phyloP scores from a whole-genome alignment of 2,329 filamentous ascomycete genomes.

The Aspergillus pseudoterreus region DNA sequence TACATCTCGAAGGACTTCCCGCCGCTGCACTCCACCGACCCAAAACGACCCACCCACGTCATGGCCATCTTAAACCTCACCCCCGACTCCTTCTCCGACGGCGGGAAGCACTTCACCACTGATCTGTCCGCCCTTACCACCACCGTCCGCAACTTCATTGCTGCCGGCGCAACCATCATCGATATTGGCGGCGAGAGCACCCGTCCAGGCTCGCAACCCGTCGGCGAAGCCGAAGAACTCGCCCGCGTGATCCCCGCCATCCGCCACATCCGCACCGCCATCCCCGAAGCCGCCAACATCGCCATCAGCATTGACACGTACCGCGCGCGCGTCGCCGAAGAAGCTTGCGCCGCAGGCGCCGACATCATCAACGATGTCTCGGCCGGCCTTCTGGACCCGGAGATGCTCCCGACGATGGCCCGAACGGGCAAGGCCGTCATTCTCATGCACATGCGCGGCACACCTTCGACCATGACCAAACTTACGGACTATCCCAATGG shows the following conservation, averaged over 20 bases:
- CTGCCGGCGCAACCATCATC: conserved; percentile 73
- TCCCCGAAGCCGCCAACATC: conserved; percentile 60
- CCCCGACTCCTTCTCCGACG: conserved; percentile 95
- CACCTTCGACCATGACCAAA: conserved; percentile 73
- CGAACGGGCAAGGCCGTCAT: conserved; percentile 72
- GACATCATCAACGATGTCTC: conserved; percentile 96
- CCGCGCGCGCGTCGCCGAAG: conserved; percentile 74
- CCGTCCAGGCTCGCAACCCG: conserved; percentile 67
- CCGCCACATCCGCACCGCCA: conserved; percentile 60
- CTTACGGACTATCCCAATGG: conserved; percentile 67
- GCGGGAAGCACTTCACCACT: conserved; percentile 59
- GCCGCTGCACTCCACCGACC: conserved; percentile 57
- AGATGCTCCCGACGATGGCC: conserved; percentile 80
- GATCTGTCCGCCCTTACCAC: conserved; percentile 50
- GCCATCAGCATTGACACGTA: conserved; percentile 91
- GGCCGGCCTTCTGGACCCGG: conserved; percentile 70
- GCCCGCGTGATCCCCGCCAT: conserved; percentile 77
- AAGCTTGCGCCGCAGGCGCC: conserved; percentile 72
- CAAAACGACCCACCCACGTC: conserved; percentile 63
- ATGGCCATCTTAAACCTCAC: conserved; percentile 97
- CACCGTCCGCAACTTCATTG: conserved; percentile 61
- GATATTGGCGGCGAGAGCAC: conserved; percentile 94
- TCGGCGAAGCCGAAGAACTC: conserved; percentile 70
- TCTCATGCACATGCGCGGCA: conserved; percentile 93
- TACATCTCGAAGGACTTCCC: conserved; percentile 38